Percentiles rank a stretch among this genome's conserved stretches.
These are phyloP conservation scores for Beauveria bassiana DNA, from an alignment of 2,329 filamentous ascomycete genomes.

Conservation along the genomic window DNA sequence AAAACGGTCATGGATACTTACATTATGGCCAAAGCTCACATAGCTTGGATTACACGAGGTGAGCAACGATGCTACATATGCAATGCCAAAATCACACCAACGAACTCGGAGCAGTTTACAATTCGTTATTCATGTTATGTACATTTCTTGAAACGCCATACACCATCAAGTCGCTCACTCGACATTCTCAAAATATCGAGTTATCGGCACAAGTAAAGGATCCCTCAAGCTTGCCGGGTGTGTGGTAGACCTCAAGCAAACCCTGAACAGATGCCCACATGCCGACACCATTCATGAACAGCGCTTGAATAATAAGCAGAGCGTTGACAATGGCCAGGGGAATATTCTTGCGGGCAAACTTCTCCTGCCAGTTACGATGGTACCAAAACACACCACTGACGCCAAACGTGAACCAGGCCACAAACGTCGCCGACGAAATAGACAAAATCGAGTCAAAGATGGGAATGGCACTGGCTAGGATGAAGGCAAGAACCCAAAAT, in stretches of 20 bases:
- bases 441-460: constrained; percentile 30
- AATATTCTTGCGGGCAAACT: constrained; percentile 23
- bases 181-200: constrained; percentile 21
- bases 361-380: constrained; percentile 27
- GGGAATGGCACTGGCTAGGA: constrained; percentile 29
- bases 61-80: not conserved
- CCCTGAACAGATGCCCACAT: constrained; percentile 27
- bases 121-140: constrained; percentile 1
- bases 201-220: constrained; percentile 28
- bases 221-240: constrained; percentile 21
- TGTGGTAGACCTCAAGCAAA: constrained; percentile 23
- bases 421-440: constrained; percentile 28
- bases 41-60: too few relatives aligned
- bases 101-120: not conserved
- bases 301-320: constrained; percentile 23
- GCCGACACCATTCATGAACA: constrained; percentile 29
- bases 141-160: not conserved
- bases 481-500: constrained; percentile 28
- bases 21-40: not conserved
- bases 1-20: not conserved
- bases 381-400: constrained; percentile 29
- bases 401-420: constrained; percentile 31
- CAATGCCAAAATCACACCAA: not conserved
- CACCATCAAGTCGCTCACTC: not conserved
- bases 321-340: constrained; percentile 21